Evolutionary conservation across 768 basidiomycete genomes (phyloP).

Genomic region (Cubamyces sp.): DNA sequence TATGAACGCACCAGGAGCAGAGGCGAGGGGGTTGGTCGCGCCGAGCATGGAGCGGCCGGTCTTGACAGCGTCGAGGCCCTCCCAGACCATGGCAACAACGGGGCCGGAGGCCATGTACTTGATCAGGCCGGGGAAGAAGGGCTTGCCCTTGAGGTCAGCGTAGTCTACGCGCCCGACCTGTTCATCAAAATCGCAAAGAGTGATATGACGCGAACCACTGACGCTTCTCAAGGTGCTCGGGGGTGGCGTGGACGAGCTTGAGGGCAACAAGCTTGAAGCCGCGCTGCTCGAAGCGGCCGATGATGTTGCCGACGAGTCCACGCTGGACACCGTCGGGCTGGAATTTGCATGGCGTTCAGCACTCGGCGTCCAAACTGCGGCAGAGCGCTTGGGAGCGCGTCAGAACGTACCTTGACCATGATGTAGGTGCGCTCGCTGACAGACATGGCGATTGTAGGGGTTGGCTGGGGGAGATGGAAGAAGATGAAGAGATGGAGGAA

Average conservation of each 20-base stretch:
- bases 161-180: conserved; percentile 65
- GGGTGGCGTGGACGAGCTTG: conserved; percentile 83
- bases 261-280: conserved; percentile 97
- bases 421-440: conserved; percentile 92
- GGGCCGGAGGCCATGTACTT: conserved; percentile 96
- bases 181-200: neutral
- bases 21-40: conserved; percentile 93
- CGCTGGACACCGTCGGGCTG: conserved; percentile 99
- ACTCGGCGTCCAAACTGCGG: neutral
- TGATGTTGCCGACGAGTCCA: conserved; percentile 93
- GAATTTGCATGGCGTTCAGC: conserved; percentile 1
- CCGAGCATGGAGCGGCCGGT: conserved; percentile 96
- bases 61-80: conserved; percentile 93
- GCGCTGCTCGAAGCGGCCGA: conserved; percentile 94
- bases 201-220: conserved; percentile 21
- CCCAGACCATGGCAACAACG: conserved; percentile 94
- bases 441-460: conserved; percentile 56
- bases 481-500: conserved; percentile 33
- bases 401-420: conserved; percentile 90
- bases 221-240: conserved; percentile 92
- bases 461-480: conserved; percentile 33
- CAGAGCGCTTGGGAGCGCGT: conserved; percentile 6
- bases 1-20: conserved; percentile 69
- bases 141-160: conserved; percentile 89
- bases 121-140: conserved; percentile 96